Base-by-base conservation (phyloP, 2,329 filamentous ascomycete species). In the Coleophoma eucalyptorum region DNA sequence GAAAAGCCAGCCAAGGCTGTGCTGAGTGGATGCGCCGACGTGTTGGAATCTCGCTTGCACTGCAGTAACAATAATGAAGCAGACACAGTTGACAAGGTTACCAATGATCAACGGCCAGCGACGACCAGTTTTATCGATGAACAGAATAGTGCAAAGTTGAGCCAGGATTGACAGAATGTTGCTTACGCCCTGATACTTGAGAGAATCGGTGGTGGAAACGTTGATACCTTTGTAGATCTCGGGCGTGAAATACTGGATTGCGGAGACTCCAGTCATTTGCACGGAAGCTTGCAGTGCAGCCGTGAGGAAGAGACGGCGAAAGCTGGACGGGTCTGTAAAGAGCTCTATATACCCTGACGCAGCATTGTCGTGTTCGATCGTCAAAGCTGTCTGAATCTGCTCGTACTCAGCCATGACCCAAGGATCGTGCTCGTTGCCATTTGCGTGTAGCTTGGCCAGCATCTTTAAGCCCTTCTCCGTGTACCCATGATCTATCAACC, bases 171-270 rank as follows among this genome's bases (percentile, higher is more conserved):
- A 75, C 46, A 77, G 50, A 5, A 50, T 19, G 32, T 52, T 52
- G 37, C 49, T 50, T 26, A 26, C 26, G 5, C 26, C 26, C 59
- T 84, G 81, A 60, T 84, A 84, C 50, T 80, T 75, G 21, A 84
- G 70, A 0, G 81, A 79, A 19, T 80, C 72, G 40, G 74, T 68
- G 26, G 72, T 73, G 1, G 67, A 62, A 54, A 84, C 83, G 31
- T 87, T 87, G 58, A 89, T 89, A 63, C 88, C 79, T 1, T 67
- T 70, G 67, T 87, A 90, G 57, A 89, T 89, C 3, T 63, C 67
- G 16, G 86, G 79, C 0, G 82, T 84, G 67, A 86, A 90, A 67
- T 90, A 91, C 64, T 91, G 87, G 56, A 90, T 90, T 1, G 84
- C 84, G 2, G 77, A 81, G 0, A 87, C 84, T 56, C 87, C 88